These are phyloP conservation scores for Monascus ruber DNA, from an alignment of 2,329 filamentous ascomycete genomes.

Conservation along the genomic window DNA sequence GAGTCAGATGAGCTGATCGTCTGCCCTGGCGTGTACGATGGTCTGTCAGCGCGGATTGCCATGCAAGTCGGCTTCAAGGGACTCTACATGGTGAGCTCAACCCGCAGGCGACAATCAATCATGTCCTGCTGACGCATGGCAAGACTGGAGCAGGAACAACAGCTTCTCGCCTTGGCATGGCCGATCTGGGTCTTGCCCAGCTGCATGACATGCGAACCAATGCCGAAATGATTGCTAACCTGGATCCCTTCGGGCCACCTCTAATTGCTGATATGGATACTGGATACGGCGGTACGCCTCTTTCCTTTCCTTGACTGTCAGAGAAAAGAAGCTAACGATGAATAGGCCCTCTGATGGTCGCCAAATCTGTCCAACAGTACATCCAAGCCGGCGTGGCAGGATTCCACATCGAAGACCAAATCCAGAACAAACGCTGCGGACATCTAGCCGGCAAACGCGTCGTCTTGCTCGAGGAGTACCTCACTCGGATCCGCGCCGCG, in stretches of 20 bases:
- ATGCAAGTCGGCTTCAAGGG: slow-evolving; percentile 38
- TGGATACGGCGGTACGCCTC: slow-evolving; percentile 36
- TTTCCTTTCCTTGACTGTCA: no score
- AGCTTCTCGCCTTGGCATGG: slow-evolving; percentile 37
- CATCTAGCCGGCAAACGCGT: slow-evolving; percentile 31
- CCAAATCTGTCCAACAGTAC: slow-evolving; percentile 40
- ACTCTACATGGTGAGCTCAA: slow-evolving; percentile 38
- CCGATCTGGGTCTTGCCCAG: slow-evolving; percentile 41
- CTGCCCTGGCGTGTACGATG: slow-evolving; percentile 42
- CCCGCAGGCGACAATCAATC: background rate
- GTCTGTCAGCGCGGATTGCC: slow-evolving; percentile 39
- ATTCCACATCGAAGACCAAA: slow-evolving; percentile 48
- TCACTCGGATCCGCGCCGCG: slow-evolving; percentile 27
- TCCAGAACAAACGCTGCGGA: slow-evolving; percentile 34
- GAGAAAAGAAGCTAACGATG: no score
- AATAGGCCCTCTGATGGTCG: slow-evolving; percentile 30
- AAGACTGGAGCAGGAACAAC: slow-evolving; percentile 43
- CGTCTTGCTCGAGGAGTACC: slow-evolving; percentile 23
- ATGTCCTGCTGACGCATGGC: background rate
- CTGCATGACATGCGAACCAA: slow-evolving; percentile 43
- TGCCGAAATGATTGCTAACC: slow-evolving; percentile 43
- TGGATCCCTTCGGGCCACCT: slow-evolving; percentile 35
- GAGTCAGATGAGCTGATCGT: slow-evolving; percentile 30
- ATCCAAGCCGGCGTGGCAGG: slow-evolving; percentile 43
- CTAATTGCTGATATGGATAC: slow-evolving; percentile 46